Evolutionary conservation across 805 yeast species (phyloP), one percentile per base, ranked within the genome.

Genomic region (Kluyveromyces starmeri): DNA sequence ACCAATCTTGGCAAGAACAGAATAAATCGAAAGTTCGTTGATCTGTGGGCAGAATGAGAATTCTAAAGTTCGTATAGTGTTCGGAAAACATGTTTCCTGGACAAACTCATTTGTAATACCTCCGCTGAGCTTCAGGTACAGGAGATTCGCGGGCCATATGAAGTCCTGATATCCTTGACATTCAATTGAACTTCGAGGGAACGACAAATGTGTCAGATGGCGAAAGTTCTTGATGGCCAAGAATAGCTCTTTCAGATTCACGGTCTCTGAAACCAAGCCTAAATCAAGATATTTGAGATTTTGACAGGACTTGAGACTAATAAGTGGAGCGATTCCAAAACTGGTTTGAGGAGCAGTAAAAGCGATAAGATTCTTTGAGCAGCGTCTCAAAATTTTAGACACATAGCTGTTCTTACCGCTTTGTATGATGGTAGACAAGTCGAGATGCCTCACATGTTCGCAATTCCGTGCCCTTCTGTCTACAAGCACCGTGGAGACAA

Each of bases 291-390:
- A 70, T 42, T 66, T 66, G 37, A 89, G 61, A 19, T 69, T 65
- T 15, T 61, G 61, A 54, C 98, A 92, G 27, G 77, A 65, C 38
- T 83, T 71, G 28, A 92, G 64, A 33, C 94, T 77, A n/a, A 84
- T 71, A 44, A 89, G 61, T 1, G 97, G 96, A 2, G 94, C 82
- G 32, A 77, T 70, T 0, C 98, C 98, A 63, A 92, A 89, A 61
- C 94, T 81, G 20, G 96, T 79, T 53, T 89, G 97, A 3, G 97
- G 95, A 0, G 97, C 96, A 6, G 82, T 71, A 47, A 92, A 86
- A 8, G 67, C 62, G 42, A 75, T 71, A 32, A 92, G 61, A 24
- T 67, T 70, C 13, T 67, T 55, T 7, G 86, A 71, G 36, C 95
- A 83, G 26, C 95, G 67, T 48, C 94, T 73, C 36, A 92, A 62